A percentile compares a stretch with the other conserved stretches of the same genome.
These are phyloP conservation scores for Hanseniaspora vineae DNA, from an alignment of 805 yeast genomes.

Conservation along the genomic window DNA sequence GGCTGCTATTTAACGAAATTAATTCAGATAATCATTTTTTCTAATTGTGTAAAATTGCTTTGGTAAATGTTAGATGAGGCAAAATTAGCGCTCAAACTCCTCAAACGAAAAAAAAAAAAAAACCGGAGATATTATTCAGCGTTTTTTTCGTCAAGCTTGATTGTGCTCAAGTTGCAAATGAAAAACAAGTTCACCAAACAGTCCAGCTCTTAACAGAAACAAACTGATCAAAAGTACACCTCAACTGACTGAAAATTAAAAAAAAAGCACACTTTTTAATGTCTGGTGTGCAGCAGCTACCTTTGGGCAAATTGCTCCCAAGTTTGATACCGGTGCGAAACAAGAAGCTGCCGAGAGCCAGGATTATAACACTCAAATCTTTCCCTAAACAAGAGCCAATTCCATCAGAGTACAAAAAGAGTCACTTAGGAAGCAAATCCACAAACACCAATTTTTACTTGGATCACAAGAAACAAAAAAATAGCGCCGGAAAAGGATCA, in stretches of 20 bases:
- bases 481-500: not conserved
- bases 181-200: no score
- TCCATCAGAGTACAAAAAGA: not conserved
- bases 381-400: not conserved
- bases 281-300: not conserved
- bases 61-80: no score
- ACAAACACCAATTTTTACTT: not conserved
- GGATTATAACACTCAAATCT: not conserved
- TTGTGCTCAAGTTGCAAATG: no score
- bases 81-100: no score
- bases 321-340: not conserved
- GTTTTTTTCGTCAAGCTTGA: no score
- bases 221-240: no score
- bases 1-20: not conserved
- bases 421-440: not conserved
- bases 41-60: not conserved
- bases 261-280: not conserved
- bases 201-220: no score
- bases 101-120: no score
- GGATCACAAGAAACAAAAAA: not conserved
- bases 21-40: not conserved
- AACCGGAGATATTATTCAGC: no score
- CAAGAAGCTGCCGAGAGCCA: constrained; percentile 1
- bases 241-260: not conserved
- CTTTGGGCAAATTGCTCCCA: constrained; percentile 5